phyloP scores from a whole-genome alignment of 2,329 filamentous ascomycete species.

The Aspergillus phoenicis region DNA sequence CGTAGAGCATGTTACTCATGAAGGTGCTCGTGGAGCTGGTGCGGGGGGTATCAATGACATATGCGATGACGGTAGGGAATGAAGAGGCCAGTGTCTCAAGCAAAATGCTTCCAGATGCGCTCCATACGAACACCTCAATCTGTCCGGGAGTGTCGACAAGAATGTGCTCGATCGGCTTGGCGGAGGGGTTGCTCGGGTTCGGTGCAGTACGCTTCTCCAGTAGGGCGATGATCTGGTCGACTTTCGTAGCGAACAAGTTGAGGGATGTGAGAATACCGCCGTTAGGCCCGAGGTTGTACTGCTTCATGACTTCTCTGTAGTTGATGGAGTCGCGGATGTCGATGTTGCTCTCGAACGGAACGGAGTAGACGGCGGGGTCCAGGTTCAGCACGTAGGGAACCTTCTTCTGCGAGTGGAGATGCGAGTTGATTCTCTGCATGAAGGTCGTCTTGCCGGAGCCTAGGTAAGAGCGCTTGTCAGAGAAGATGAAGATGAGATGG shows the following conservation, averaged over 20 bases:
- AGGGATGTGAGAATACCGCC: constrained; percentile 93
- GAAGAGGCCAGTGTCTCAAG: constrained; percentile 89
- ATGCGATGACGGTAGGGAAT: constrained; percentile 95
- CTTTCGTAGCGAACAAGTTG: constrained; percentile 96
- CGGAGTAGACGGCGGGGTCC: constrained; percentile 88
- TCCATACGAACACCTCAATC: constrained; percentile 99
- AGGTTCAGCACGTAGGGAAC: constrained; percentile 96
- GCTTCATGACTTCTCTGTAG: constrained; percentile 99
- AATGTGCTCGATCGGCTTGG: constrained; percentile 74
- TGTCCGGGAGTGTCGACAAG: constrained; percentile 95
- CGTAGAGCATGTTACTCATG: constrained; percentile 99
- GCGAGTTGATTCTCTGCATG: constrained; percentile 95
- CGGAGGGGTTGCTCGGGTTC: constrained; percentile 46
- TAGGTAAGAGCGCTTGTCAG: constrained; percentile 34
- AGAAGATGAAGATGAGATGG: constrained; percentile 7
- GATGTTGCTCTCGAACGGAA: constrained; percentile 96
- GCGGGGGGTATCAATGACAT: constrained; percentile 94
- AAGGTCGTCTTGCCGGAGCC: constrained; percentile 99
- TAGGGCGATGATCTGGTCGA: constrained; percentile 88
- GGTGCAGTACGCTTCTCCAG: constrained; percentile 83
- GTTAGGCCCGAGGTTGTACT: constrained; percentile 96
- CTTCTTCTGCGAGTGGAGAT: constrained; percentile 78
- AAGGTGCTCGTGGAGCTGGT: constrained; percentile 93
- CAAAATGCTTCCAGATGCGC: constrained; percentile 88
- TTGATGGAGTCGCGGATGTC: constrained; percentile 98